These are phyloP conservation scores for Globisporangium radiosum DNA, from an alignment of 352 stramenopile genomes.

Conservation along the genomic window DNA sequence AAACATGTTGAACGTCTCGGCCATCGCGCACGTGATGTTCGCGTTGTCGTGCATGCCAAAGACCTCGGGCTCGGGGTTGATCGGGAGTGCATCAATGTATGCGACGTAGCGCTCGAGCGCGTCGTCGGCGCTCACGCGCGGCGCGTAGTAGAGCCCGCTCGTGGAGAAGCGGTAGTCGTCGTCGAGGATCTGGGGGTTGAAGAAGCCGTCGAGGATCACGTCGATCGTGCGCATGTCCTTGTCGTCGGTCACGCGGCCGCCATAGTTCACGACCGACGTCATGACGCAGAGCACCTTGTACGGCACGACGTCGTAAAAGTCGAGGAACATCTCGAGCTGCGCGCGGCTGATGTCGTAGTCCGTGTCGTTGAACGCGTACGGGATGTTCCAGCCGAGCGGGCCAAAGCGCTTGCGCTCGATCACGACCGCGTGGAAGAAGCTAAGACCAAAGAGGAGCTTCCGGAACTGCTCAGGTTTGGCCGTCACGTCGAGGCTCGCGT, in stretches of 20 bases:
- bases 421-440: conserved; percentile 54
- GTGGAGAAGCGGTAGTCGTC: conserved; percentile 63
- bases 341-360: conserved; percentile 73
- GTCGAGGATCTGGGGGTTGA: conserved; percentile 63
- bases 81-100: conserved; percentile 82
- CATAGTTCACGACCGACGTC: conserved; percentile 89
- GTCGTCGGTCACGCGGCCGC: conserved; percentile 90
- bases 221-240: conserved; percentile 88
- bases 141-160: conserved; percentile 66
- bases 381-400: conserved; percentile 87
- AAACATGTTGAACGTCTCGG: conserved; percentile 87
- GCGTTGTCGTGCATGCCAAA: conserved; percentile 95
- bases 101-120: conserved; percentile 74
- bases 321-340: conserved; percentile 90
- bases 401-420: conserved; percentile 87
- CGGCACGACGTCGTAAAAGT: conserved; percentile 78
- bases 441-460: conserved; percentile 64
- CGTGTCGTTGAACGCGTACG: conserved; percentile 87
- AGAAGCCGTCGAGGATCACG: conserved; percentile 79
- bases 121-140: conserved; percentile 52
- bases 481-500: conserved; percentile 34
- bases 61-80: conserved; percentile 89
- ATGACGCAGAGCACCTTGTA: conserved; percentile 88
- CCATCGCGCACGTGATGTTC: conserved; percentile 91
- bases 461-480: conserved; percentile 23